Evolutionary conservation across 2,329 filamentous ascomycete species (phyloP), one percentile per base, ranked within the genome.

Genomic region (Penicillium sp.): DNA sequence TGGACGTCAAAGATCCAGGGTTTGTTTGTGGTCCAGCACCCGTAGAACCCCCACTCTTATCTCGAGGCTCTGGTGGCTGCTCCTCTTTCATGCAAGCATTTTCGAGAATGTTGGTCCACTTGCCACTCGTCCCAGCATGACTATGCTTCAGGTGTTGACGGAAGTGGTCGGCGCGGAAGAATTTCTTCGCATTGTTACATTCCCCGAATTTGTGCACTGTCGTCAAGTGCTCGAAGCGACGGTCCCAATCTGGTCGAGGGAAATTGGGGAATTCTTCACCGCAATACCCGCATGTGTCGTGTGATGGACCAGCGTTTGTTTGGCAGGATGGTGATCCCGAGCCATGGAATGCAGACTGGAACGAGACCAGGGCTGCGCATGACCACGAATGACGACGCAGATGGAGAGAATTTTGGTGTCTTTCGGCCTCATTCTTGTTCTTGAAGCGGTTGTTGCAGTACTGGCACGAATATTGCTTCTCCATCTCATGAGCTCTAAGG

Each of bases 91-190:
- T 96, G 75, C 94, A 99, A 4, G 92, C 91, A 68, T 91, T 95
- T 71, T 99, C 94, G 27, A 99, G 80, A 82, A 96, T 92, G 73
- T 97, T 97, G 10, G 94, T 99, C 94, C 94, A 99, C 74, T 97
- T 97, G 26, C 94, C 94, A 72, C 91, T 97, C 0, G 91, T 93
- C 29, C 94, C 94, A 30, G 90, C 90, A 74, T 97, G 94, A 70
- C 91, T 97, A 72, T 99, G 94, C 79, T 97, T 99, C 52, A 99
- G 79, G 74, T 99, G 94, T 73, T 99, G 94, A 53, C 94, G 86
- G 80, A 99, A 99, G 71, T 99, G 94, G 72, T 99, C 94, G 27
- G 94, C 94, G 30, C 94, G 85, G 77, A 89, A 99, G 72, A 99
- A 99, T 72, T 97, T 97, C 80, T 99, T 99, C 61, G 89, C 89